Evolutionary conservation across 192 early-diverging fungal species (phyloP), one percentile per base, ranked within the genome.

Genomic region (Podila horticola): DNA sequence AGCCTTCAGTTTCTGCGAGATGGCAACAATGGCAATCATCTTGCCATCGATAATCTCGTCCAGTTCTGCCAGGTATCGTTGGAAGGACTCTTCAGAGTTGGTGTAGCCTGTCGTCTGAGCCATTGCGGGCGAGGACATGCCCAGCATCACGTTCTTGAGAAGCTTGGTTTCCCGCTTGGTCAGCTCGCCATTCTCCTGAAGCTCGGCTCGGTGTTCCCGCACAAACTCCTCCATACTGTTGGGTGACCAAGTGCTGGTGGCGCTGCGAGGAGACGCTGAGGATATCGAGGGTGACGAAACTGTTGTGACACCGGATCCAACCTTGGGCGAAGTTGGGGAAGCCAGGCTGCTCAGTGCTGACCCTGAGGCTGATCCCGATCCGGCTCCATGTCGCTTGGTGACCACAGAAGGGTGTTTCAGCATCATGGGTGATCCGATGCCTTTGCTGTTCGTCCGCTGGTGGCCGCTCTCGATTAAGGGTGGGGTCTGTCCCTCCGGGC

Each of bases 151-250:
- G 65, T 92, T 88, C 34, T 89, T 88, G 26, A 90, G 65, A 1
- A 88, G 66, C 61, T 93, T 88, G 7, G 93, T 92, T 69, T 94
- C 93, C 71, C 87, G 84, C 55, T 91, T 92, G 48, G 85, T 90
- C 19, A 84, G 84, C 66, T 92, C 91, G 12, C 83, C 86, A 2
- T 84, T 87, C 29, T 89, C 86, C 31, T 90, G 87, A 31, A 94
- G 86, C 64, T 94, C 85, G 12, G 86, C 82, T n/a, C 91, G 88
- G 62, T 94, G 93, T 57, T 87, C 83, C 11, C 77, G 87, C 9
- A 92, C 85, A 74, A 94, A 90, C 22, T 84, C 65, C 5, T 92
- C 85, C 48, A 94, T 91, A 3, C 84, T 87, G 13, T 66, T 64
- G 45, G 88, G 70, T 17, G 73, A 62, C 9, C 67, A 74, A 9